These are phyloP conservation scores for Solanum lignicaule DNA, from an alignment of 257 asterid genomes.

Conservation along the genomic window DNA sequence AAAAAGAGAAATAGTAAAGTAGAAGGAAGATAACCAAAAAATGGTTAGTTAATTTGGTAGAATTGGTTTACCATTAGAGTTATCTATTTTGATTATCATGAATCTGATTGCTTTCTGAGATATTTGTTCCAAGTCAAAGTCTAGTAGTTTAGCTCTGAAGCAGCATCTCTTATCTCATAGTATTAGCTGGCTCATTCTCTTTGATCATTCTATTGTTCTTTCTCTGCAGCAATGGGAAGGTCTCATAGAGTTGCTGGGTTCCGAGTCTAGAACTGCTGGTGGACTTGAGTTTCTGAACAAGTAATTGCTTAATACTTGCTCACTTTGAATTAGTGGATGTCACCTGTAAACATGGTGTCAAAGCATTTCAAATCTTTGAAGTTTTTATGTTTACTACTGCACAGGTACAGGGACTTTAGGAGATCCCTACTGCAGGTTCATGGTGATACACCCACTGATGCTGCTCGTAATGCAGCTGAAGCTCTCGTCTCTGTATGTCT, in stretches of 20 bases:
- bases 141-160: not conserved
- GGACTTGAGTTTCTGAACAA: slow-evolving; percentile 86
- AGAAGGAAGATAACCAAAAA: not conserved
- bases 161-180: not conserved
- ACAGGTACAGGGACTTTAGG: slow-evolving; percentile 85
- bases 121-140: not conserved
- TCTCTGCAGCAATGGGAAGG: slow-evolving; percentile 94
- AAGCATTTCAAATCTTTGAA: not conserved
- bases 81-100: not conserved
- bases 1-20: not conserved
- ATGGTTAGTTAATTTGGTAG: not conserved
- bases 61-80: not conserved
- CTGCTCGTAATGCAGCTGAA: slow-evolving; percentile 71
- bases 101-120: not conserved
- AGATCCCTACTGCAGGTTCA: slow-evolving; percentile 68
- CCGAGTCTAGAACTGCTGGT: slow-evolving; percentile 69
- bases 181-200: not conserved
- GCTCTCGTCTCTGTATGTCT: slow-evolving; percentile 63
- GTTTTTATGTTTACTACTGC: not conserved
- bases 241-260: slow-evolving; percentile 70
- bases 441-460: slow-evolving; percentile 43
- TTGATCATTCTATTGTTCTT: not conserved
- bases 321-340: not conserved
- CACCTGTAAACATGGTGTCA: not conserved
- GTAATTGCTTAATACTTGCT: slow-evolving; percentile 20